Base-by-base conservation (phyloP, 2,329 filamentous ascomycete species). In the Plenodomus lindquistii region DNA sequence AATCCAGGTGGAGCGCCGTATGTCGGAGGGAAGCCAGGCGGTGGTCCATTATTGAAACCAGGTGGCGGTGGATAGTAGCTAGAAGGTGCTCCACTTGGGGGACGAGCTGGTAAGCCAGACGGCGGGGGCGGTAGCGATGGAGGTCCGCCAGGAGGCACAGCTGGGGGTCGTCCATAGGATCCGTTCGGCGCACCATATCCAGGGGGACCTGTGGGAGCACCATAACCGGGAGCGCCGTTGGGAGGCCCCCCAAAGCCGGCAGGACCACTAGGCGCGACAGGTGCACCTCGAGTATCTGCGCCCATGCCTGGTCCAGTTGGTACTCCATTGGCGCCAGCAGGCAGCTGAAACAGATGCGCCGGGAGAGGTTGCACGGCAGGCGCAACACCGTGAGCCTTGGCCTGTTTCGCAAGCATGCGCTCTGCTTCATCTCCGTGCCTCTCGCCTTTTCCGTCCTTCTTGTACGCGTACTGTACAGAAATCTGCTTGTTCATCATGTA, bases 401-500 rank as follows among this genome's bases (percentile, higher is more conserved):
- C 94, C 75, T 97, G 89, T 21, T 88, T 86, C 22, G 94, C 94
- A 39, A 99, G 83, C 78, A 91, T 88, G 66, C 94, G 82, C 76
- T 99, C 94, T 22, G 94, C 94, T 62, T 91, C 84, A 71, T 99
- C 94, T 63, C 94, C 94, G 70, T 99, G 94, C 49, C 94, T 82
- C 76, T 97, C 93, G 62, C 93, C 93, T 77, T 96, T 96, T 60
- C 94, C 94, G 67, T 99, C 94, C 76, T 97, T 97, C 81, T 99
- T 99, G 82, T 96, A 97, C 34, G 94, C 94, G 73, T 97, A 99
- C 74, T 97, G 93, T 37, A 99, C 94, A 2, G 88, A 89, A 62
- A 97, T 88, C 73, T 96, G 89, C 77, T 96, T 96, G 79, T 94
- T 96, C 80, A 96, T 92, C 52, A 99, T 84, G 74, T 94, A 97